Conservation (phyloP, 768 basidiomycete genomes). For the Rhodotorula graminis region DNA sequence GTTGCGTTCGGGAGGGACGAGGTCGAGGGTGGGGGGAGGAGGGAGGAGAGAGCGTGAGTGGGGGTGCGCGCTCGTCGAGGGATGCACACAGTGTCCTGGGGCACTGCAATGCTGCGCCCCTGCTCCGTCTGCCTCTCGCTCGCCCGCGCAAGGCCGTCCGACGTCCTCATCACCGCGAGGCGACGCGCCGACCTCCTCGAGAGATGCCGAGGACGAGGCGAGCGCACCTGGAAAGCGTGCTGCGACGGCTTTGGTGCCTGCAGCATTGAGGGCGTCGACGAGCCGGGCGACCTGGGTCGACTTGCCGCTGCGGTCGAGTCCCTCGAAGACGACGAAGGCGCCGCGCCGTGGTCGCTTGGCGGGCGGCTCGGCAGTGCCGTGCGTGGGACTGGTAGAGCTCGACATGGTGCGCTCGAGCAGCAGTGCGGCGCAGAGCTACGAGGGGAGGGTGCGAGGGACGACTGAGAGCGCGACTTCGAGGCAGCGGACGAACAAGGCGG, state of each 20-base stretch:
- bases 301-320: constrained; percentile 92
- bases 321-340: constrained; percentile 87
- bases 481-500: no score
- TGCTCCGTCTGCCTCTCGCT: neutral
- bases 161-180: constrained; percentile 34
- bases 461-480: no score
- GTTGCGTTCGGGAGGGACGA: no score
- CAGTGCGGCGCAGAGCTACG: neutral
- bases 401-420: neutral
- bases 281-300: constrained; percentile 74
- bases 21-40: neutral
- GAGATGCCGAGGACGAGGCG: neutral
- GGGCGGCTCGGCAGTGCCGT: neutral
- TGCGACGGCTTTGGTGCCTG: constrained; percentile 53
- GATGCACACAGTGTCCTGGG: no score
- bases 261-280: constrained; percentile 53
- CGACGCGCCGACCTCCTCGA: neutral
- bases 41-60: neutral
- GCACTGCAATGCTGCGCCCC: neutral
- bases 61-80: no score
- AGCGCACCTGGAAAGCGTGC: constrained; percentile 82
- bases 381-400: neutral
- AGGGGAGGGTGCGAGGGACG: no score
- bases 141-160: neutral
- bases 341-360: constrained; percentile 51